Conservation (phyloP, 805 yeast genomes). For the Metschnikowia chrysomelidarum region DNA sequence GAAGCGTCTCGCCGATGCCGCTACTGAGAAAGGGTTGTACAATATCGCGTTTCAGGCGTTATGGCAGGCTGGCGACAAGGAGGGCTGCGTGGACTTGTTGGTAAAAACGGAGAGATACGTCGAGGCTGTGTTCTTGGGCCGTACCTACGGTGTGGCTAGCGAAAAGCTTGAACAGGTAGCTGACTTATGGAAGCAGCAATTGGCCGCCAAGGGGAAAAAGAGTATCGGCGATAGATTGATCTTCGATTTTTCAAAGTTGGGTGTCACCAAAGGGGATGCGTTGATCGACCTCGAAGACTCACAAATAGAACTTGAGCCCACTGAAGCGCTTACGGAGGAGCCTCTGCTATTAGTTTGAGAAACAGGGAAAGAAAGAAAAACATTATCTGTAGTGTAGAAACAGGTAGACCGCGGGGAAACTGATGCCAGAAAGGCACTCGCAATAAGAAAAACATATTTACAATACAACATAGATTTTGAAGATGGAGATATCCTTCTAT, state of each 20-base stretch:
- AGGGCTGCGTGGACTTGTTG: slow-evolving; percentile 62
- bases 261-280: slow-evolving; percentile 16
- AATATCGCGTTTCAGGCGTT: slow-evolving; percentile 89
- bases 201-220: slow-evolving; percentile 50
- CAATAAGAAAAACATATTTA: neutral
- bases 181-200: slow-evolving; percentile 63
- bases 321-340: slow-evolving; percentile 6
- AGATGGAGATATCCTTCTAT: slow-evolving; percentile 2
- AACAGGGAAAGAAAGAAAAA: slow-evolving; percentile 1
- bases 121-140: slow-evolving; percentile 82
- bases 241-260: slow-evolving; percentile 32
- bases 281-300: slow-evolving; percentile 20
- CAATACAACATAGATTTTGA: neutral
- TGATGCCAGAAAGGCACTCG: neutral
- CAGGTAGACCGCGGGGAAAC: no score
- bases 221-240: slow-evolving; percentile 62
- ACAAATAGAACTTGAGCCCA: neutral
- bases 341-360: slow-evolving; percentile 10
- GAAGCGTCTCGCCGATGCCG: slow-evolving; percentile 58
- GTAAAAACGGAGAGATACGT: slow-evolving; percentile 65
- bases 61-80: slow-evolving; percentile 79
- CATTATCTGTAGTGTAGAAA: neutral
- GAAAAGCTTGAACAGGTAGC: slow-evolving; percentile 48
- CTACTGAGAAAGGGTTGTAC: slow-evolving; percentile 73
- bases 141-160: slow-evolving; percentile 54